Evolutionary conservation across 805 yeast species (phyloP), one percentile per base, ranked within the genome.

Genomic region (Metschnikowia proteae): DNA sequence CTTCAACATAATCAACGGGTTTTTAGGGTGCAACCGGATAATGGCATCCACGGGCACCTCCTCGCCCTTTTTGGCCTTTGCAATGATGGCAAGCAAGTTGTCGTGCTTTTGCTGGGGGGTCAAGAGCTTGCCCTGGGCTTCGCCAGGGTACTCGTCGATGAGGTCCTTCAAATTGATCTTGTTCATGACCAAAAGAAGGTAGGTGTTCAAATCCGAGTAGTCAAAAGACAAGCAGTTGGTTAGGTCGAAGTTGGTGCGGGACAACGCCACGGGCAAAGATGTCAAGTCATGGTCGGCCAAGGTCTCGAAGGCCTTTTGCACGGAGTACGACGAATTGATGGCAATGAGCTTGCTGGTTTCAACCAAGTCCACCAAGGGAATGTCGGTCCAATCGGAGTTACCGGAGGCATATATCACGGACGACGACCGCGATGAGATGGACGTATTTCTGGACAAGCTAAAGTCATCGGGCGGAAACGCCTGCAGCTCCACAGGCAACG

Each of bases 1-100:
- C 38, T 82, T 79, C 49, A 94, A 72, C 61, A 88, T 86, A 52
- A 86, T 78, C 61, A 91, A 89, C 3, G 96, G 96, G 60, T 89
- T 92, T 63, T 91, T 91, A 30, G 89, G 90, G 23, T 92, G 85
- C 52, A 94, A 70, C 58, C 82, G 83, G 43, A 90, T 83, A 32
- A 91, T 95, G 67, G 90, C 89, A 50, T 83, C 83, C 5, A 94
- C 97, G 3, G 97, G 95, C 0, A 94, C 96, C 45, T 88, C 91
- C 53, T 86, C 87, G 37, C 97, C 97, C 45, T 76, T 76, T 58
- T 90, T 88, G 26, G 97, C 96, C 59, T 78, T 81, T 48, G 70
- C 65, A 56, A 81, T 67, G 47, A 76, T 63, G 13, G 64, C 59
- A 22, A 71, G 65, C 39, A 82, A 64, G 48, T 74, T 69, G 28